Evolutionary conservation across 2,329 filamentous ascomycete species (phyloP).

Genomic region (Ophiocordyceps sinensis): DNA sequence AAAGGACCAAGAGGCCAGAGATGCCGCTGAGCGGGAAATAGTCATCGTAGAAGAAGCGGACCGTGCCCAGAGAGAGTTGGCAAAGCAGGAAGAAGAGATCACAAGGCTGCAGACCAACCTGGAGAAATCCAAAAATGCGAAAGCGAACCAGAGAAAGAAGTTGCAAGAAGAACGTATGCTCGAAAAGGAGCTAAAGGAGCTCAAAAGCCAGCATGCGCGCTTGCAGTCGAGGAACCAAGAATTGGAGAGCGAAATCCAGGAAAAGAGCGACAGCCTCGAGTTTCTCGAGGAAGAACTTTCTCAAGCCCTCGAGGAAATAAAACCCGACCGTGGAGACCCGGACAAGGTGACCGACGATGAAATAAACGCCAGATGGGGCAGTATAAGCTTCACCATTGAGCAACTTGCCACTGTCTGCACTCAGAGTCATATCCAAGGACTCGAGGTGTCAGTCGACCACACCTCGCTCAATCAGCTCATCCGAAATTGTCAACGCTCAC

Average conservation of each 20-base stretch:
- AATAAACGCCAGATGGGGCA: background rate
- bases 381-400: background rate
- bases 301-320: background rate
- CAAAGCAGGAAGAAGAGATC: background rate
- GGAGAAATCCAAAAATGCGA: too few species aligned
- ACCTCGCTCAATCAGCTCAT: background rate
- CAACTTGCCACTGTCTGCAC: background rate
- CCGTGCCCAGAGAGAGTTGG: background rate
- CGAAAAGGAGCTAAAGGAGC: too few species aligned
- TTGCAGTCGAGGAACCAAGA: too few species aligned
- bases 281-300: background rate
- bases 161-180: too few species aligned
- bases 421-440: background rate
- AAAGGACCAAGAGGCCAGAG: background rate
- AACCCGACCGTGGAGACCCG: slow-evolving; percentile 1
- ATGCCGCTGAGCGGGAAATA: background rate
- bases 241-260: background rate
- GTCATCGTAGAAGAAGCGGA: background rate
- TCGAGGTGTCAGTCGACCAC: background rate
- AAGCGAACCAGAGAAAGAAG: too few species aligned
- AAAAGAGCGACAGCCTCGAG: too few species aligned
- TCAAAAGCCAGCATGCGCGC: too few species aligned
- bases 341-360: background rate
- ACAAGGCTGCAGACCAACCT: too few species aligned
- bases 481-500: too few species aligned